These are phyloP conservation scores for Boletus vermiculosoides DNA, from an alignment of 768 basidiomycete genomes.

Conservation along the genomic window DNA sequence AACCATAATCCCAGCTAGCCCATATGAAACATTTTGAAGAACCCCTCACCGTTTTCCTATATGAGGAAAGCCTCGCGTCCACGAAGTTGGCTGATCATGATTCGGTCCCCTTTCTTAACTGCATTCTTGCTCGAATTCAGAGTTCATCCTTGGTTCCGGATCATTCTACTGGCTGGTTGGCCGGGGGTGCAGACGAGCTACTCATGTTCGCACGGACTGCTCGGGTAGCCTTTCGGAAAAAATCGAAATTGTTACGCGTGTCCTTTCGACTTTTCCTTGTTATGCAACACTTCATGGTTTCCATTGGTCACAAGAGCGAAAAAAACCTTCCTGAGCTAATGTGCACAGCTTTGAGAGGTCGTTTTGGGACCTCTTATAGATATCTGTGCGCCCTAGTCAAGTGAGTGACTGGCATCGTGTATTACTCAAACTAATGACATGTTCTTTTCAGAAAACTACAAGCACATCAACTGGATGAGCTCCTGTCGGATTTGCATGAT, in stretches of 20 bases:
- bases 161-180: constrained; percentile 25
- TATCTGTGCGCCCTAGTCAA: constrained; percentile 46
- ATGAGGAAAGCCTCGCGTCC: constrained; percentile 10
- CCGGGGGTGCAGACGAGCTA: constrained; percentile 30
- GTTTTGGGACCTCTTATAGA: constrained; percentile 42
- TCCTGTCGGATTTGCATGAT: constrained; percentile 42
- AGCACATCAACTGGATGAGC: constrained; percentile 28
- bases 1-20: constrained; percentile 42
- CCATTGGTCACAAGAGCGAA: constrained; percentile 43
- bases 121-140: constrained; percentile 38
- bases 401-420: constrained; percentile 33
- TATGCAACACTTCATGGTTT: constrained; percentile 44
- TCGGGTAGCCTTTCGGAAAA: constrained; percentile 35
- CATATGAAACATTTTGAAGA: constrained; percentile 73
- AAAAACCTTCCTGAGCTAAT: constrained; percentile 40
- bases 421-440: constrained; percentile 15
- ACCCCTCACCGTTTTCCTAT: constrained; percentile 43
- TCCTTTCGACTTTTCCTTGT: constrained; percentile 47
- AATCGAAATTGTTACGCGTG: constrained; percentile 39
- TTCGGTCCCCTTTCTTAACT: constrained; percentile 37
- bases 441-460: constrained; percentile 40
- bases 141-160: constrained; percentile 14
- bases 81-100: constrained; percentile 14
- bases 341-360: constrained; percentile 45
- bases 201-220: constrained; percentile 38